Evolutionary conservation across 805 yeast genomes (phyloP).

Genomic region (Ogataea wickerhamii): DNA sequence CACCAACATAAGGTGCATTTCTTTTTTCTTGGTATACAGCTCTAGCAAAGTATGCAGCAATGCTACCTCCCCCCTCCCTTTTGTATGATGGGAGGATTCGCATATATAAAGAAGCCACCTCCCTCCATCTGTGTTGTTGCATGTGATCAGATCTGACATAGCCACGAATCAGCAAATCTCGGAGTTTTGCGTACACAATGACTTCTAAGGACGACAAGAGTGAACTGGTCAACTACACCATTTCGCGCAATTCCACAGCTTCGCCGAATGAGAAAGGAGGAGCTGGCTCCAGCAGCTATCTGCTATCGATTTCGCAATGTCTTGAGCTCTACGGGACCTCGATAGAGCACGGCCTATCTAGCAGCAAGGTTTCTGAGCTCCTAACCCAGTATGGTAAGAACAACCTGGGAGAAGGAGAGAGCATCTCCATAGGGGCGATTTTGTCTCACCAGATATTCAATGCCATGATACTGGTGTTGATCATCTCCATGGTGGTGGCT

Average conservation of each 20-base stretch:
- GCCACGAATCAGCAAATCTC: neutral
- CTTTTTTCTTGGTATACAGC: neutral
- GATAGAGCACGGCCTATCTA: constrained; percentile 45
- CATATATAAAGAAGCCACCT: neutral
- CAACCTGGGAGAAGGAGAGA: constrained; percentile 55
- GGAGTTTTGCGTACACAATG: neutral
- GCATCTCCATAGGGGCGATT: constrained; percentile 51
- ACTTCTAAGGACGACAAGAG: constrained; percentile 1
- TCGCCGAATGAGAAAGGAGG: constrained; percentile 7
- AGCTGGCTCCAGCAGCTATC: constrained; percentile 9
- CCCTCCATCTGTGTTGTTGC: neutral
- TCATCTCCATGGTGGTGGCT: constrained; percentile 67
- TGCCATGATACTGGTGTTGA: constrained; percentile 73
- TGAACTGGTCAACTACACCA: neutral
- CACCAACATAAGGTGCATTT: neutral
- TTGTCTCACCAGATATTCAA: constrained; percentile 65
- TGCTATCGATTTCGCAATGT: constrained; percentile 20
- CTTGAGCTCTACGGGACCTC: constrained; percentile 33
- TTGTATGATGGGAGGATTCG: too few species aligned
- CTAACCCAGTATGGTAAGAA: constrained; percentile 50
- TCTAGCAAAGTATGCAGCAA: neutral
- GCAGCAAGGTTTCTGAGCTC: constrained; percentile 29
- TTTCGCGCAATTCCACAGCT: constrained; percentile 1
- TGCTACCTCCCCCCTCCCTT: too few species aligned
- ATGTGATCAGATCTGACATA: neutral